These are phyloP conservation scores for Bifiguratus adelaidae DNA, from an alignment of 192 early-diverging fungal genomes.

Conservation along the genomic window DNA sequence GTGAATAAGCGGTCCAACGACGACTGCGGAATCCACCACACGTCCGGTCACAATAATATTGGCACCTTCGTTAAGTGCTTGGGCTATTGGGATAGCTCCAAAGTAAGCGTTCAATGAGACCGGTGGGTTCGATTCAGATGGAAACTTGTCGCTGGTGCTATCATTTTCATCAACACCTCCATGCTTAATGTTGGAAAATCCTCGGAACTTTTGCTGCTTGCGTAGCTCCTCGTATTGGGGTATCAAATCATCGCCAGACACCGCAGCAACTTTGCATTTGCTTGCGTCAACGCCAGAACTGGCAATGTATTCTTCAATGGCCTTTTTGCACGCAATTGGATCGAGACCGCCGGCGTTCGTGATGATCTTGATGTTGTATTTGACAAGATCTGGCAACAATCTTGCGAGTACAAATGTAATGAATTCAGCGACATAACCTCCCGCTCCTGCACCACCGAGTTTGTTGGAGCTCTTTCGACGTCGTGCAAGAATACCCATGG, in stretches of 20 bases:
- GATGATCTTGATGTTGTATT: slow-evolving; percentile 44
- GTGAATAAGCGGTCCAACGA: slow-evolving; percentile 47
- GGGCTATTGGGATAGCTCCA: slow-evolving; percentile 40
- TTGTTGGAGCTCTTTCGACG: slow-evolving; percentile 25
- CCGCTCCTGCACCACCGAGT: slow-evolving; percentile 27
- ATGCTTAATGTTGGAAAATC: not conserved
- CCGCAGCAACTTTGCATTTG: slow-evolving; percentile 41
- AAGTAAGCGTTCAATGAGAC: slow-evolving; percentile 55
- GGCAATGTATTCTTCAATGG: slow-evolving; percentile 38
- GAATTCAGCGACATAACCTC: slow-evolving; percentile 50
- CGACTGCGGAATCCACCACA: slow-evolving; percentile 55
- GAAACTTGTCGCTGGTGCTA: slow-evolving; percentile 25
- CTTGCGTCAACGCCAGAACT: slow-evolving; percentile 24
- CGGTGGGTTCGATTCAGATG: slow-evolving; percentile 32
- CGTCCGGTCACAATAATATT: slow-evolving; percentile 58
- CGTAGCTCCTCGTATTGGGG: slow-evolving; percentile 1
- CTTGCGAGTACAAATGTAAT: slow-evolving; percentile 37
- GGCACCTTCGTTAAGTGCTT: slow-evolving; percentile 41
- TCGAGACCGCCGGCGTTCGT: slow-evolving; percentile 59
- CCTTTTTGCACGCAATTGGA: slow-evolving; percentile 47
- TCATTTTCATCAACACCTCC: slow-evolving; percentile 12
- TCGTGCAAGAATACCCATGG: slow-evolving; percentile 55
- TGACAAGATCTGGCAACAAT: slow-evolving; percentile 31
- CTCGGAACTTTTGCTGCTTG: not conserved
- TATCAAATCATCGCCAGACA: slow-evolving; percentile 50